These are phyloP conservation scores for Aspergillus ostianus DNA, from an alignment of 495 filamentous ascomycete genomes.

Conservation along the genomic window DNA sequence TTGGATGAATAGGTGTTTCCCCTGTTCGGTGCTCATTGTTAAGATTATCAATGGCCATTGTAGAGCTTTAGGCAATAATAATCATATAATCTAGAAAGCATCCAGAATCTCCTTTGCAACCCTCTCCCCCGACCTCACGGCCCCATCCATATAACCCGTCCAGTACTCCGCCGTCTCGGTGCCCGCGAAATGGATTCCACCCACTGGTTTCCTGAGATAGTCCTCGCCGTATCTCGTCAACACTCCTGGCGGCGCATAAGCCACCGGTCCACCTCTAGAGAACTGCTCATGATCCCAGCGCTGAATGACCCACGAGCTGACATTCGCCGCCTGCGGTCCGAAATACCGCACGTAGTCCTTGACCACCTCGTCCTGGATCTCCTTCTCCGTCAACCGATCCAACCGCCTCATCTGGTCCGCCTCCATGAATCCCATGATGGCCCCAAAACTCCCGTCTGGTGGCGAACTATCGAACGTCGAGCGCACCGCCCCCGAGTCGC, in stretches of 20 bases:
- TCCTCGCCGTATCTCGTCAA: conserved; percentile 12
- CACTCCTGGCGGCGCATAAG: conserved; percentile 13
- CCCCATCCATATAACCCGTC: conserved; percentile 36
- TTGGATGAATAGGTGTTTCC: too few relatives aligned
- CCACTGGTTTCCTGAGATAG: conserved; percentile 16
- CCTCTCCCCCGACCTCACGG: conserved; percentile 25
- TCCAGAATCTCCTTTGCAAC: conserved; percentile 12
- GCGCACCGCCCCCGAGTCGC: conserved; percentile 17
- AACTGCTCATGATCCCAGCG: conserved; percentile 24
- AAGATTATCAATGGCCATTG: too few relatives aligned
- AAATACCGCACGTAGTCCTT: conserved; percentile 18
- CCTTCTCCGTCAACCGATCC: conserved; percentile 12
- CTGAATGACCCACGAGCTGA: conserved; percentile 17
- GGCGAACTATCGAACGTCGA: conserved; percentile 25
- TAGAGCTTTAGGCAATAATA: too few relatives aligned
- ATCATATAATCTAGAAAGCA: not conserved
- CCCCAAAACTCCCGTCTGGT: conserved; percentile 16
- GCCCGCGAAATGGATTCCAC: conserved; percentile 30
- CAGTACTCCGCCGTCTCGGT: conserved; percentile 28
- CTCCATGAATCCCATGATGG: conserved; percentile 27
- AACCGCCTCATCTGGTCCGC: conserved; percentile 24
- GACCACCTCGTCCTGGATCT: conserved; percentile 10
- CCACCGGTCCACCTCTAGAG: conserved; percentile 18
- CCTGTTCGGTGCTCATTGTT: too few relatives aligned
- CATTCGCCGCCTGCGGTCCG: conserved; percentile 15